These are phyloP conservation scores for Tuber brumale DNA, from an alignment of 495 filamentous ascomycete genomes.

Conservation along the genomic window DNA sequence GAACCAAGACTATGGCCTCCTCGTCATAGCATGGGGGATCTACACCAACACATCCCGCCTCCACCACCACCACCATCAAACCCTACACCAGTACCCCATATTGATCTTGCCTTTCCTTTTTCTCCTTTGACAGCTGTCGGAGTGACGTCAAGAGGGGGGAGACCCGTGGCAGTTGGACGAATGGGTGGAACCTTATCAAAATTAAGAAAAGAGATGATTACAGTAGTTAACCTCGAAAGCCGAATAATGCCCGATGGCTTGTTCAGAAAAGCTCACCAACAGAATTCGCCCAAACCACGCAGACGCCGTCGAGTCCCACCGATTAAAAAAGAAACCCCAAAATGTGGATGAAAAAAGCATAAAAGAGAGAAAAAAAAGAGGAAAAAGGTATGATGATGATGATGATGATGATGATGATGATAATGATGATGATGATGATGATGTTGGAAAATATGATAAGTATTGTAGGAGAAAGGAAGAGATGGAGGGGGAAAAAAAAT, in stretches of 20 bases:
- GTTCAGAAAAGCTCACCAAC: conserved; percentile 32
- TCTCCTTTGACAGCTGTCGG: conserved; percentile 22
- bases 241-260: conserved; percentile 26
- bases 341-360: conserved; percentile 24
- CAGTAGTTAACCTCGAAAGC: conserved; percentile 30
- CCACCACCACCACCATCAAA: background rate
- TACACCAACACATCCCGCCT: background rate
- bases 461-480: background rate
- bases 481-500: background rate
- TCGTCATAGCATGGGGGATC: conserved; percentile 34
- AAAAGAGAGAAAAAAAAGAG: conserved; percentile 26
- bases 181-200: conserved; percentile 31
- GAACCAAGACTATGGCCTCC: conserved; percentile 36
- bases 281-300: conserved; percentile 20
- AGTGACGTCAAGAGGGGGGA: conserved; percentile 1
- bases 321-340: background rate
- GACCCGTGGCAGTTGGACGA: background rate
- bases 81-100: background rate
- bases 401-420: background rate
- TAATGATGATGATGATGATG: background rate
- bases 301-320: conserved; percentile 33
- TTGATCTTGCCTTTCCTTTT: conserved; percentile 17
- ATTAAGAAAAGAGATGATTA: conserved; percentile 27
- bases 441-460: background rate
- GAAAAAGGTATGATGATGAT: conserved; percentile 12